A percentile compares a stretch with the other conserved stretches of the same genome.
These are phyloP conservation scores for Metschnikowia henanensis DNA, from an alignment of 805 yeast species.

Conservation along the genomic window DNA sequence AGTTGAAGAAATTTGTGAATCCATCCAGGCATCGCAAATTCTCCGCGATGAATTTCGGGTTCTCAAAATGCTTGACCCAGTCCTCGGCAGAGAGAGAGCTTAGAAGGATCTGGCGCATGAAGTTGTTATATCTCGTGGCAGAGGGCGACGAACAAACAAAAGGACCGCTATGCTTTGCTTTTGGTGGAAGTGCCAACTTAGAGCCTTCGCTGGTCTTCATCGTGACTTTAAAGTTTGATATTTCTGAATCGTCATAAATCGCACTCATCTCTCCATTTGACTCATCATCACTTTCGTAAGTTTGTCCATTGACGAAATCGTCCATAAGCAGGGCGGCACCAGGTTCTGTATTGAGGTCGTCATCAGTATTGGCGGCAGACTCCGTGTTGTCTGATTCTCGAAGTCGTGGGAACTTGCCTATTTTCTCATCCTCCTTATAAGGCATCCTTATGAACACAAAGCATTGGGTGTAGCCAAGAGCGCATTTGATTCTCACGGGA, in stretches of 20 bases:
- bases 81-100: conserved; percentile 10
- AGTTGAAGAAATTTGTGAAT: conserved; percentile 32
- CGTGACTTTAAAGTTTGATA: conserved; percentile 19
- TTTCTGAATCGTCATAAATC: not conserved
- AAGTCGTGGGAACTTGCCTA: conserved; percentile 49
- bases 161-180: conserved; percentile 12
- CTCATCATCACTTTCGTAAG: conserved; percentile 21
- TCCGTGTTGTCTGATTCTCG: conserved; percentile 9
- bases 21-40: conserved; percentile 20
- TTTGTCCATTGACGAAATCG: conserved; percentile 26
- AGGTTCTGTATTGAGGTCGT: conserved; percentile 1
- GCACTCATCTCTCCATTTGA: conserved; percentile 1
- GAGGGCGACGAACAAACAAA: conserved; percentile 34
- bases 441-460: conserved; percentile 61
- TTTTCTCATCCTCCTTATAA: conserved; percentile 70
- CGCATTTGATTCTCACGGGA: conserved; percentile 36
- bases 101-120: conserved; percentile 10
- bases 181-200: conserved; percentile 18
- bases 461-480: conserved; percentile 28
- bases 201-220: conserved; percentile 18
- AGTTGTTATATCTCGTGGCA: conserved; percentile 24
- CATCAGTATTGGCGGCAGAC: not conserved
- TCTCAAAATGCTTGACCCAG: conserved; percentile 11
- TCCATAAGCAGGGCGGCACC: conserved; percentile 31
- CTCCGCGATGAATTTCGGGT: conserved; percentile 13